These are phyloP conservation scores for Nannizziopsis arthrosporioides DNA, from an alignment of 2,329 filamentous ascomycete genomes.

Conservation along the genomic window DNA sequence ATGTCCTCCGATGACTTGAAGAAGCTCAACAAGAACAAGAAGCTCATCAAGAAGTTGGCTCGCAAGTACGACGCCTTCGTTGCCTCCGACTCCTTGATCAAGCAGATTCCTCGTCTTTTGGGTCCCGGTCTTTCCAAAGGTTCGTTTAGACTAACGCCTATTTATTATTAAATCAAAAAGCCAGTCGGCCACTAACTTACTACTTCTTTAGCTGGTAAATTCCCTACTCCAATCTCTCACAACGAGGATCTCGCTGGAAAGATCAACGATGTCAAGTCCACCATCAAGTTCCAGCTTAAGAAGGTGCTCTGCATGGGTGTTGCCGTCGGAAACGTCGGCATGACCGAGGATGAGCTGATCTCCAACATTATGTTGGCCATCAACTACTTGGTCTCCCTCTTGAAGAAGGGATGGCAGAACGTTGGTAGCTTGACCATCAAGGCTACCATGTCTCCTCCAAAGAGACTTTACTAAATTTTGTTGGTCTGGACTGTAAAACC, in stretches of 20 bases:
- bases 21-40: conserved; percentile 99
- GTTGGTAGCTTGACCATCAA: conserved; percentile 99
- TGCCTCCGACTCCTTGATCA: conserved; percentile 93
- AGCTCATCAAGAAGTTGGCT: conserved; percentile 99
- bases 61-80: conserved; percentile 99
- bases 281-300: conserved; percentile 99
- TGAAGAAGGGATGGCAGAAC: conserved; percentile 99
- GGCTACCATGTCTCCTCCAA: conserved; percentile 98
- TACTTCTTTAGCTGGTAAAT: conserved; percentile 71
- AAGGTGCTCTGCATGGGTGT: conserved; percentile 99
- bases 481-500: conserved; percentile 6
- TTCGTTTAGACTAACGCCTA: conserved; percentile 33
- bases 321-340: conserved; percentile 95
- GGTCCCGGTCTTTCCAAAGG: conserved; percentile 97
- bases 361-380: conserved; percentile 99
- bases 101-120: conserved; percentile 99
- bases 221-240: conserved; percentile 97
- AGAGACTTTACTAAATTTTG: conserved; percentile 76
- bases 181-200: conserved; percentile 7
- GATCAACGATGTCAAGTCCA: conserved; percentile 99
- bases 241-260: conserved; percentile 83
- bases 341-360: conserved; percentile 91
- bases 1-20: conserved; percentile 98
- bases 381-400: conserved; percentile 98
- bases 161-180: not conserved